Conservation (phyloP, 2,329 filamentous ascomycete species). For the Teratosphaeria zuluensis region DNA sequence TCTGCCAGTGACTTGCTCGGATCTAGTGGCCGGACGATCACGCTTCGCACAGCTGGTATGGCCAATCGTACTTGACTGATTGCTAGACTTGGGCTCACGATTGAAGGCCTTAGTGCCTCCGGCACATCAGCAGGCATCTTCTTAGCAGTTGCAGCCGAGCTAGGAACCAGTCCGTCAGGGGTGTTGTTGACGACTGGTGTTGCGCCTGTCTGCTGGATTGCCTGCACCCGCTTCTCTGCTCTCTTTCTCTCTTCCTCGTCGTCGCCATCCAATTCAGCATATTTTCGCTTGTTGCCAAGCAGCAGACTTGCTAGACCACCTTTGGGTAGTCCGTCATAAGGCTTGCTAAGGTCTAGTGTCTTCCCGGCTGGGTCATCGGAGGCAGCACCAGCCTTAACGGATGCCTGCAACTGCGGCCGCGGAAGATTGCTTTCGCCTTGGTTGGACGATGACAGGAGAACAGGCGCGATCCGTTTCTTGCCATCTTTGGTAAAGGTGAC, state of each 20-base stretch:
- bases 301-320: conserved; percentile 79
- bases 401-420: conserved; percentile 76
- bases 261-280: conserved; percentile 61
- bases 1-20: conserved; percentile 36
- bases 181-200: conserved; percentile 68
- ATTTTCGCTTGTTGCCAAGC: conserved; percentile 87
- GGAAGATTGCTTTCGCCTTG: conserved; percentile 80
- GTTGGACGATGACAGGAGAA: conserved; percentile 77
- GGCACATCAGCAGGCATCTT: conserved; percentile 43
- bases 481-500: conserved; percentile 95
- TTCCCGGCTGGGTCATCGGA: conserved; percentile 45
- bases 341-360: conserved; percentile 81
- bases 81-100: conserved; percentile 70
- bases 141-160: conserved; percentile 51
- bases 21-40: conserved; percentile 76
- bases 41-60: conserved; percentile 73
- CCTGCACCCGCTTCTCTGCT: conserved; percentile 49
- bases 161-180: conserved; percentile 67
- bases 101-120: conserved; percentile 77
- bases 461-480: conserved; percentile 86
- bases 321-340: conserved; percentile 84
- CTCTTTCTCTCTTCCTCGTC: conserved; percentile 56
- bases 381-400: conserved; percentile 49
- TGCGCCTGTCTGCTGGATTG: conserved; percentile 53
- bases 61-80: conserved; percentile 78